Conservation (phyloP, 352 stramenopile species). For the Pythium periplocum region DNA sequence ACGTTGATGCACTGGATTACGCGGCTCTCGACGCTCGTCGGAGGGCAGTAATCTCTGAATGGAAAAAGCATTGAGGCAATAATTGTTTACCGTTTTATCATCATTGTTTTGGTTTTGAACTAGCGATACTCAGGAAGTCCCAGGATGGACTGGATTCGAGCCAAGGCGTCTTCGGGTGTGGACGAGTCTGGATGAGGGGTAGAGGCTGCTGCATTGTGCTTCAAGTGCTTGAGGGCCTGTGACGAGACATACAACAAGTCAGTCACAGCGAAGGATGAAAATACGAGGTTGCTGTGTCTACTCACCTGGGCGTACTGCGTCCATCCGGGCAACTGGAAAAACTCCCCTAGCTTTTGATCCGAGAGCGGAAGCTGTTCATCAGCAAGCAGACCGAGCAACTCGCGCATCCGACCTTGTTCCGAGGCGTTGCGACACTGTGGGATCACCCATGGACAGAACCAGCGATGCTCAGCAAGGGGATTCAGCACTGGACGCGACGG, state of each 20-base stretch:
- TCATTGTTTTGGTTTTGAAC: conserved; percentile 1
- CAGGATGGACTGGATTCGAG: conserved; percentile 21
- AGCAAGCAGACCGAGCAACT: conserved; percentile 1
- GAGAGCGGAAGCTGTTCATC: background rate
- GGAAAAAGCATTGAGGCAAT: conserved; percentile 1
- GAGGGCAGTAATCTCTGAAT: no score
- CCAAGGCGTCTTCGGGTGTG: conserved; percentile 14
- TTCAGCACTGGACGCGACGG: conserved; percentile 8
- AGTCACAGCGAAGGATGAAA: background rate
- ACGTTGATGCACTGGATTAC: no score
- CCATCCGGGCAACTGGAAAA: conserved; percentile 24
- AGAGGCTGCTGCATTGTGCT: background rate
- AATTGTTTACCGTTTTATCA: background rate
- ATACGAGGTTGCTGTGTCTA: background rate
- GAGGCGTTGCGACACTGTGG: conserved; percentile 4
- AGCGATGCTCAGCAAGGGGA: conserved; percentile 32
- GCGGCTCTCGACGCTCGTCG: no score
- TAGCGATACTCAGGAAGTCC: conserved; percentile 16
- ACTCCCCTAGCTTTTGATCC: conserved; percentile 8
- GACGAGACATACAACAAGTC: background rate
- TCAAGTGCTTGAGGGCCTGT: background rate
- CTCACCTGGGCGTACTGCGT: conserved; percentile 23
- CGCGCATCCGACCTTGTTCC: conserved; percentile 6
- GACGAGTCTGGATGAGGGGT: background rate
- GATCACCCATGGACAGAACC: conserved; percentile 61